Base-by-base conservation (phyloP, 495 filamentous ascomycete species). In the Bacidia gigantensis region DNA sequence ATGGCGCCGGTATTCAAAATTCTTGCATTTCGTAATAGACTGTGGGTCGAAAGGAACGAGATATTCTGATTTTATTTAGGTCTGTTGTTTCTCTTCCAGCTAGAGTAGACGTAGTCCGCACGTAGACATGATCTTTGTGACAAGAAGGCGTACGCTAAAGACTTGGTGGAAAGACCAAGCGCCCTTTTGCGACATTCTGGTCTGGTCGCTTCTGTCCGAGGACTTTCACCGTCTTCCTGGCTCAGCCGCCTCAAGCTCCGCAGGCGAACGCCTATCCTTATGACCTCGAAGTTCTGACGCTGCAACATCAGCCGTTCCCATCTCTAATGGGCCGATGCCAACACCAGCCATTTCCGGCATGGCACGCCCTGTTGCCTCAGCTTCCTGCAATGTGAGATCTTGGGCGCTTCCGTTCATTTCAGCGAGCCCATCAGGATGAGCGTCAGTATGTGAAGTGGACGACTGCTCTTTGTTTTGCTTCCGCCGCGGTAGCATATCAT, bases 401-500 rank as follows among this genome's bases (percentile, higher is more conserved):
- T 17, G 21, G 2, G n/a, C n/a, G 14, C 21, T 46, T 7, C 25
- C 44, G 44, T 24, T 21, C 26, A 10, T 9, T 35, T 49, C 18
- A 29, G 26, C n/a, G 5, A 17, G 26, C 26, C 18, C 47, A 25
- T 29, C 14, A n/a, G 29, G n/a, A 20, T 22, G 18, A n/a, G 47
- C 29, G 44, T 46, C 44, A 17, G 23, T 26, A 32, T 20, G 45
- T 2, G 18, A 17, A n/a, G 17, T 47, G 1, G 23, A 18, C 11
- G 26, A 20, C 10, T 29, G 21, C n/a, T 35, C 17, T 17, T 18
- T n/a, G 14, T 5, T 17, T 44, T 44, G 41, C 41, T 18, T 44
- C 20, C 41, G 7, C 20, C 41, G 50, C 12, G 45, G 50, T n/a
- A 53, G 50, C 44, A 53, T 50, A 25, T 45, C 50, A 24, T 24